Base-by-base conservation (phyloP, 2,329 filamentous ascomycete species). In the Botrytis galanthina region DNA sequence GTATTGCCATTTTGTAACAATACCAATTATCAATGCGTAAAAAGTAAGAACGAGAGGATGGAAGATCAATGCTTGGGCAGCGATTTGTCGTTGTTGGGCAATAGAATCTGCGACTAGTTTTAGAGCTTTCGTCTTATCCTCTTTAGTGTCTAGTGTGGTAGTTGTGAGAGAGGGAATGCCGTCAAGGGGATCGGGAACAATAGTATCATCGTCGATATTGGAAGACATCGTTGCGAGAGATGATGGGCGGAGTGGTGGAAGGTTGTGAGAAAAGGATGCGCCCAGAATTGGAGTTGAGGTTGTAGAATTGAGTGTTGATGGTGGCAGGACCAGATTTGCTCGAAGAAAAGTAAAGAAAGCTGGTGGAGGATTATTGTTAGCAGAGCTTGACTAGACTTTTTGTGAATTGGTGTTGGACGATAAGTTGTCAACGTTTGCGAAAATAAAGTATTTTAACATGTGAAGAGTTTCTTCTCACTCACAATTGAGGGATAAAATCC, bases 261-360 rank as follows among this genome's bases (percentile, higher is more conserved):
- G 80, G 59, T 79, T 76, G 66, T 82, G 81, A 29, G 83, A 83
- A 78, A 85, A 82, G 73, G 85, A 83, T 77, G 91, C 85, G 82
- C 87, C 84, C 80, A 91, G 84, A 78, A 88, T 86, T 32, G 91
- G 91, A 37, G 92, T 93, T 75, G 88, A 91, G 73, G 86, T 85
- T 74, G 89, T 86, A 67, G 91, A 90, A 63, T 85, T 84, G 32
- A 78, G 80, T 46, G 85, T 77, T 35, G 78, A 80, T 70, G 85
- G 84, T 70, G 86, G 87, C 73, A 95, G 89, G 78, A 91, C 90
- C 72, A 96, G 88, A 80, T 96, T 96, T 76, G 92, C 92, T 77
- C 92, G 90, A 26, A 96, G 87, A 78, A 93, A 95, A 73, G 90
- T 92, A 83, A 96, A 92, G 85, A 96, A 96, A 39, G 93, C 93